phyloP scores from a whole-genome alignment of 2,329 filamentous ascomycete species.

The Geosmithia morbida region DNA sequence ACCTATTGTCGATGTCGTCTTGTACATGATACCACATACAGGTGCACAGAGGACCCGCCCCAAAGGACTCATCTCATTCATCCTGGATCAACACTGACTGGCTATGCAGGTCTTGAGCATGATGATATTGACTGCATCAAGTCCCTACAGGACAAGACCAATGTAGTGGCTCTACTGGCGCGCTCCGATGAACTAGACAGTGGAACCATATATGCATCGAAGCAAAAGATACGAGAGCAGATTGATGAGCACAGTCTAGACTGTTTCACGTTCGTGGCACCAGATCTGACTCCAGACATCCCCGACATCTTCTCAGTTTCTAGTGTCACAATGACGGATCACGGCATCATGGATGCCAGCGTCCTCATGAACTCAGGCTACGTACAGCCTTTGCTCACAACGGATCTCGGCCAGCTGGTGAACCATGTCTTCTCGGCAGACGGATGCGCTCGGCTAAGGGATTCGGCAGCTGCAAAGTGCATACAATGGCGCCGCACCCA shows the following conservation, averaged over 20 bases:
- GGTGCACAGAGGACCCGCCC: slow-evolving; percentile 28
- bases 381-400: slow-evolving; percentile 61
- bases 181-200: slow-evolving; percentile 56
- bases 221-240: slow-evolving; percentile 41
- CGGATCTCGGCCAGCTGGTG: slow-evolving; percentile 60
- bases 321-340: slow-evolving; percentile 54
- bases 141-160: slow-evolving; percentile 58
- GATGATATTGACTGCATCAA: slow-evolving; percentile 57
- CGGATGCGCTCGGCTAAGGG: slow-evolving; percentile 66
- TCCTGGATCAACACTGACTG: background rate
- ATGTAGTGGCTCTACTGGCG: slow-evolving; percentile 71
- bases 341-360: slow-evolving; percentile 82
- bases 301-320: slow-evolving; percentile 60
- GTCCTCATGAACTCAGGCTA: slow-evolving; percentile 89
- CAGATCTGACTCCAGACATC: slow-evolving; percentile 10
- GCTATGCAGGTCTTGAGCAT: slow-evolving; percentile 13
- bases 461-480: slow-evolving; percentile 71
- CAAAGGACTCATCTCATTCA: slow-evolving; percentile 1
- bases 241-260: slow-evolving; percentile 43
- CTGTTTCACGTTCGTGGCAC: slow-evolving; percentile 49
- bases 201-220: slow-evolving; percentile 42
- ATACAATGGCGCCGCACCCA: slow-evolving; percentile 49
- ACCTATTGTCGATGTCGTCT: slow-evolving; percentile 66
- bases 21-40: slow-evolving; percentile 63
- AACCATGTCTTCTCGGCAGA: slow-evolving; percentile 62